Conservation (phyloP, 805 yeast species). For the Helenozyma rhizophorensis region DNA sequence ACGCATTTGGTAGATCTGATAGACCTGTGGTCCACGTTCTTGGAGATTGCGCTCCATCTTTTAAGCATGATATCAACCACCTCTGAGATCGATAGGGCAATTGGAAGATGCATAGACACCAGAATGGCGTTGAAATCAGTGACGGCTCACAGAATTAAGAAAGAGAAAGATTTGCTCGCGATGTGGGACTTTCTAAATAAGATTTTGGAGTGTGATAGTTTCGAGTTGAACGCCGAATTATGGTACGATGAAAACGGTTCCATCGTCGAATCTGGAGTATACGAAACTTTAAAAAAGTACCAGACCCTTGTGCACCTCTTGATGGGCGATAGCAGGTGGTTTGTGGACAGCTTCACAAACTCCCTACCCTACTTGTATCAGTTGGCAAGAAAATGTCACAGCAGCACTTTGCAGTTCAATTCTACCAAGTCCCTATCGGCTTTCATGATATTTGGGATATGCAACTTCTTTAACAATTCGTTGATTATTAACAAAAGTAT, state of each 20-base stretch:
- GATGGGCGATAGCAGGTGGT: conserved; percentile 5
- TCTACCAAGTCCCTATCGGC: conserved; percentile 7
- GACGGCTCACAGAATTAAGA: no score
- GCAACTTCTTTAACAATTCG: conserved; percentile 6
- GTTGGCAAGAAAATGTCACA: conserved; percentile 1
- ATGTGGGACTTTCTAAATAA: conserved; percentile 9
- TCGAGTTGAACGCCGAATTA: conserved; percentile 8
- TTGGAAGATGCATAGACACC: conserved; percentile 7
- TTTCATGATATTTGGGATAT: conserved; percentile 3
- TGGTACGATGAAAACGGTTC: no score
- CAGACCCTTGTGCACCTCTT: no score
- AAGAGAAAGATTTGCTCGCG: conserved; percentile 6
- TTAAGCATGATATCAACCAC: conserved; percentile 7
- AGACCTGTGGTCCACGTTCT: conserved; percentile 8
- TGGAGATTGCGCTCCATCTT: conserved; percentile 7
- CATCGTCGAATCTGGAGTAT: no score
- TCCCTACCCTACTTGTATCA: conserved; percentile 4
- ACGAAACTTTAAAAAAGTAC: no score
- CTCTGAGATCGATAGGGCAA: conserved; percentile 6
- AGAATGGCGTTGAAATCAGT: no score
- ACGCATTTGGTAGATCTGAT: conserved; percentile 9
- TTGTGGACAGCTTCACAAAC: conserved; percentile 7
- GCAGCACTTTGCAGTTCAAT: no score
- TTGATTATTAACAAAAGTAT: conserved; percentile 7
- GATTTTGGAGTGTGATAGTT: conserved; percentile 6